phyloP scores from a whole-genome alignment of 2,329 filamentous ascomycete species.

The Ophiocordyceps polyrhachis-furcata region DNA sequence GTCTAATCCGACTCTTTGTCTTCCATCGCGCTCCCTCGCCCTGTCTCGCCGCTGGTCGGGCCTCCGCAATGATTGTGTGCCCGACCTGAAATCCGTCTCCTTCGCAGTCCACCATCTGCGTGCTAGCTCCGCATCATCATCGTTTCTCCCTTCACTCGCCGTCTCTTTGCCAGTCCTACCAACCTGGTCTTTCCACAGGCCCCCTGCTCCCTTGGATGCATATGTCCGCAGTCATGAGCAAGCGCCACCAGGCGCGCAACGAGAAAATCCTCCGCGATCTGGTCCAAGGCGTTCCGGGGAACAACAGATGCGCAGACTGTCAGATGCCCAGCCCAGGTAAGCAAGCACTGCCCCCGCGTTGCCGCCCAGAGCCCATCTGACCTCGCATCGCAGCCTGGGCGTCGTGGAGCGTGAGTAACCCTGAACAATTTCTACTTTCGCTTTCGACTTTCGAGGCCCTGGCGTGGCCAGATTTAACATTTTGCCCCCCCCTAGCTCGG shows the following conservation, averaged over 20 bases:
- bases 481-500: slow-evolving; percentile 43
- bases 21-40: neutral
- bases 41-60: neutral
- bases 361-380: neutral
- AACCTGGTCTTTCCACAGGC: neutral
- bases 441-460: neutral
- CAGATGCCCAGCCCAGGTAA: slow-evolving; percentile 76
- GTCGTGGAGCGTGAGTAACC: slow-evolving; percentile 68
- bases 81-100: neutral
- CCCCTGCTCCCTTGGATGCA: neutral
- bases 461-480: too few species aligned
- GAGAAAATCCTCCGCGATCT: slow-evolving; percentile 83
- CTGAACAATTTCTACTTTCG: slow-evolving; percentile 1
- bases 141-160: neutral
- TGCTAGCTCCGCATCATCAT: neutral
- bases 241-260: slow-evolving; percentile 95
- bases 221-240: slow-evolving; percentile 66
- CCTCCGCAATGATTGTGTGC: neutral
- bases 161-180: neutral
- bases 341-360: slow-evolving; percentile 10
- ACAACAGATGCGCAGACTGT: slow-evolving; percentile 90
- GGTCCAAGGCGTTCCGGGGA: slow-evolving; percentile 64
- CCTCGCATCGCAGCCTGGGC: slow-evolving; percentile 52
- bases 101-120: neutral
- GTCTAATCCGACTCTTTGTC: neutral